These are phyloP conservation scores for Paramecium biaurelia DNA, from an alignment of 73 alveolate genomes.

Conservation along the genomic window DNA sequence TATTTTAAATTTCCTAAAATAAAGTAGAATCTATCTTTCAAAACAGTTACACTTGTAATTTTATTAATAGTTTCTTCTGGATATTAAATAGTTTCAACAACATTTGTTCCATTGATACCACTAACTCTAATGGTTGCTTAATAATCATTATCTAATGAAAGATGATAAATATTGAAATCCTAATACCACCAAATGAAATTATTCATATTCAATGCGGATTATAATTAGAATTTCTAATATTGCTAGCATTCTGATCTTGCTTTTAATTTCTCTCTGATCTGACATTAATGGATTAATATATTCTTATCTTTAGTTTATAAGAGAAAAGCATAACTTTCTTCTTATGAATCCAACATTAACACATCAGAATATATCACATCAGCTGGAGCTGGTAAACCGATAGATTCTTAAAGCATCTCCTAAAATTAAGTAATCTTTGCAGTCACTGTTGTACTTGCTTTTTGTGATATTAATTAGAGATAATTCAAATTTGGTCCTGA, in stretches of 20 bases:
- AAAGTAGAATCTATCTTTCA: slow-evolving; percentile 14
- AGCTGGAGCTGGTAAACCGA: background rate
- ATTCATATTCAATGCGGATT: background rate
- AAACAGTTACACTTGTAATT: background rate
- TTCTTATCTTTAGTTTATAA: background rate
- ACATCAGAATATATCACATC: slow-evolving; percentile 7
- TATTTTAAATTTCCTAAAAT: slow-evolving; percentile 1
- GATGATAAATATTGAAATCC: background rate
- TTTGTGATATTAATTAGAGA: background rate
- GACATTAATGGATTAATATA: background rate
- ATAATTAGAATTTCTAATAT: background rate
- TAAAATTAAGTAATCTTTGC: background rate
- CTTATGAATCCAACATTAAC: background rate
- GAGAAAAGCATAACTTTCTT: background rate
- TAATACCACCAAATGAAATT: slow-evolving; percentile 28
- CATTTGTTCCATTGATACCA: background rate
- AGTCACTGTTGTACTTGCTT: background rate
- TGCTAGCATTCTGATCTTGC: background rate
- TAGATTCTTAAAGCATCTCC: background rate
- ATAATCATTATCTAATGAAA: background rate
- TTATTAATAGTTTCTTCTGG: background rate
- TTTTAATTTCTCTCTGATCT: background rate
- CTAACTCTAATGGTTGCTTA: background rate
- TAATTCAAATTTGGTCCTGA: slow-evolving; percentile 39
- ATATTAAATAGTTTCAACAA: background rate